These are phyloP conservation scores for Articulospora tetracladia DNA, from an alignment of 495 filamentous ascomycete species.

Conservation along the genomic window DNA sequence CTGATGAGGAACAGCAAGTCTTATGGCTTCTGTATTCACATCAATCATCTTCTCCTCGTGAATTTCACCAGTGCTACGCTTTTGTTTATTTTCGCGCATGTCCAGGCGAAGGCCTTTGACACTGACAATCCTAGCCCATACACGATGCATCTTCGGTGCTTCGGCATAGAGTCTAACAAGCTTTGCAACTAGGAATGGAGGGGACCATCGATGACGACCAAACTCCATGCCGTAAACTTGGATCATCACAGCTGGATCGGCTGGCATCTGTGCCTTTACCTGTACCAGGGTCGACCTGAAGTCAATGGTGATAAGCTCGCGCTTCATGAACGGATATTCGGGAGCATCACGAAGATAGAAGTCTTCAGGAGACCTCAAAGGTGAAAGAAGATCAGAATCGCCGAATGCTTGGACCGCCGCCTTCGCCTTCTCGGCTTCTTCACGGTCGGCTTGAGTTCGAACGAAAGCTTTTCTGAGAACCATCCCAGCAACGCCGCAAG, in stretches of 20 bases:
- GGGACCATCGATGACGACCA: conserved; percentile 79
- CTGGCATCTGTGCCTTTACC: conserved; percentile 81
- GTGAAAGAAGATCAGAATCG: conserved; percentile 19
- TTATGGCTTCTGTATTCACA: conserved; percentile 77
- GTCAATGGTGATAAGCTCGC: conserved; percentile 77
- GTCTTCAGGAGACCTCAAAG: conserved; percentile 20
- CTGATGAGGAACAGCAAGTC: conserved; percentile 89
- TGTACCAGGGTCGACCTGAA: conserved; percentile 76
- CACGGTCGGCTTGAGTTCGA: conserved; percentile 31
- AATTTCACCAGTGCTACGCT: conserved; percentile 52
- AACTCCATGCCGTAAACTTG: conserved; percentile 78
- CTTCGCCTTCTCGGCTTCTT: conserved; percentile 20
- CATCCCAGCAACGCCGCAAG: conserved; percentile 74
- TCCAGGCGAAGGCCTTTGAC: conserved; percentile 78
- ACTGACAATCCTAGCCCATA: conserved; percentile 83
- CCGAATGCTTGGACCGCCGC: conserved; percentile 4
- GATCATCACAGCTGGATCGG: conserved; percentile 85
- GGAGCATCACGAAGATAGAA: conserved; percentile 8
- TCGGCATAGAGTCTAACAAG: conserved; percentile 81
- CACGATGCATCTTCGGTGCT: conserved; percentile 70
- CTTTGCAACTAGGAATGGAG: conserved; percentile 72
- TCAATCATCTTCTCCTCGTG: conserved; percentile 82
- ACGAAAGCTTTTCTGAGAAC: conserved; percentile 74
- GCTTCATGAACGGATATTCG: conserved; percentile 12
- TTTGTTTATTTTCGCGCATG: conserved; percentile 68